Base-by-base conservation (phyloP, 1,139 yeast genomes). In the Saccharomyces pastorianus region DNA sequence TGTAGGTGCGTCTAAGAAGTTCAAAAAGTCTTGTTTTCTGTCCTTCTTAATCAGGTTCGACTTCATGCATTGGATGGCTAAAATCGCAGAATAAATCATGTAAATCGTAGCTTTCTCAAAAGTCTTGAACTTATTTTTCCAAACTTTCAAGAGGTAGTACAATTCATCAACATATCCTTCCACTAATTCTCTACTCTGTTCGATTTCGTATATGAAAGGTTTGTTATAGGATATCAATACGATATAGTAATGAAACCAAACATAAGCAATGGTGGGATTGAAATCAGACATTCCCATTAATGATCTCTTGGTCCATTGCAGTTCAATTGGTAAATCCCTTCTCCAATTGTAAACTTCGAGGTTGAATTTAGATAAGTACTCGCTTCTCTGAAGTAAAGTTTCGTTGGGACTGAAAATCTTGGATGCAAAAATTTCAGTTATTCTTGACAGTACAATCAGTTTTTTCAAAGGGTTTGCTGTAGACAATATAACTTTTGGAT, bases 231-330 rank as follows among this genome's bases (percentile, higher is more conserved):
- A 81, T 13, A 81, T 71, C 3, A 80, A 63, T n/a, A 80, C 72
- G 29, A 82, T 76, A 60, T 80, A 81, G 62, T 80, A 82, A 62
- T 80, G 82, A 62, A 78, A 81, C 56, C 83, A 69, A 11, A 80
- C 77, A 53, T 81, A 74, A 55, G 81, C 73, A 25, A 75, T 67
- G 0, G 83, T 78, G 1, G 84, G 84, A 58, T 80, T 78, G 49
- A 62, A 60, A 53, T 73, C 78, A 1, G 78, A 76, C 23, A 76
- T 69, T 41, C 59, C 58, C 44, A 65, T 64, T 28, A 81, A 66
- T n/a, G 68, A 65, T 6, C 66, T 62, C 48, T 73, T 70, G 55
- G 76, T 72, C 83, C 84, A 80, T 54, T 69, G 70, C 31, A 80
- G 66, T 55, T 77, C 81, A 14, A 65, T 64, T 0, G 81, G 80